phyloP scores from a whole-genome alignment of 2,329 filamentous ascomycete genomes.

The Fusarium dimerum region DNA sequence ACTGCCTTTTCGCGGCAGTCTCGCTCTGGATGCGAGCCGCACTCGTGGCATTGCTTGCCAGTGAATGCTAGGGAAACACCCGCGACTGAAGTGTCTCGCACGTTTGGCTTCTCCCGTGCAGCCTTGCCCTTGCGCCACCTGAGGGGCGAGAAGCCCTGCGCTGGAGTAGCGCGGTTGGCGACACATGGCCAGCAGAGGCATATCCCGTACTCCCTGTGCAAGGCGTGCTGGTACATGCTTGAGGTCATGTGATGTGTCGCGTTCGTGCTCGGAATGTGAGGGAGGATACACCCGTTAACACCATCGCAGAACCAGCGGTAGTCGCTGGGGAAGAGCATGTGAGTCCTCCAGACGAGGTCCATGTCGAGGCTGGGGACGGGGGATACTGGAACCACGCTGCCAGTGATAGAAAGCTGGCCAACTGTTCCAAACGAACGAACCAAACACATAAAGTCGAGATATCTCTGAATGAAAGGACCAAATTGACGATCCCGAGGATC shows the following conservation, averaged over 20 bases:
- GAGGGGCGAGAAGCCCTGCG: background rate
- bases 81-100: slow-evolving; percentile 1
- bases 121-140: slow-evolving; percentile 1
- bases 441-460: slow-evolving; percentile 16
- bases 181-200: slow-evolving; percentile 24
- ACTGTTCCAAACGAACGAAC: background rate
- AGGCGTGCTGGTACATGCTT: slow-evolving; percentile 9
- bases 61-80: slow-evolving; percentile 8
- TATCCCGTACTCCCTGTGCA: slow-evolving; percentile 11
- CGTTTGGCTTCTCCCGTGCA: slow-evolving; percentile 5
- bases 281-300: slow-evolving; percentile 6
- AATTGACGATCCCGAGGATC: slow-evolving; percentile 2
- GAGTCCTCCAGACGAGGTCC: slow-evolving; percentile 22
- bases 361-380: slow-evolving; percentile 16
- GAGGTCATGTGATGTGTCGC: background rate
- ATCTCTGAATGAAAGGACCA: slow-evolving; percentile 11
- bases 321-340: slow-evolving; percentile 14
- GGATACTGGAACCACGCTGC: background rate
- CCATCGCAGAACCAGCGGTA: slow-evolving; percentile 10
- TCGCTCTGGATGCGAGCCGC: slow-evolving; percentile 15
- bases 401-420: background rate
- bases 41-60: slow-evolving; percentile 16
- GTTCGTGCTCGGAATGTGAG: slow-evolving; percentile 10
- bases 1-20: slow-evolving; percentile 12
- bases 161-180: slow-evolving; percentile 1